Percentiles rank a stretch among this genome's conserved stretches.
phyloP scores from a whole-genome alignment of 257 asterid genomes.

The Lithospermum erythrorhizon region DNA sequence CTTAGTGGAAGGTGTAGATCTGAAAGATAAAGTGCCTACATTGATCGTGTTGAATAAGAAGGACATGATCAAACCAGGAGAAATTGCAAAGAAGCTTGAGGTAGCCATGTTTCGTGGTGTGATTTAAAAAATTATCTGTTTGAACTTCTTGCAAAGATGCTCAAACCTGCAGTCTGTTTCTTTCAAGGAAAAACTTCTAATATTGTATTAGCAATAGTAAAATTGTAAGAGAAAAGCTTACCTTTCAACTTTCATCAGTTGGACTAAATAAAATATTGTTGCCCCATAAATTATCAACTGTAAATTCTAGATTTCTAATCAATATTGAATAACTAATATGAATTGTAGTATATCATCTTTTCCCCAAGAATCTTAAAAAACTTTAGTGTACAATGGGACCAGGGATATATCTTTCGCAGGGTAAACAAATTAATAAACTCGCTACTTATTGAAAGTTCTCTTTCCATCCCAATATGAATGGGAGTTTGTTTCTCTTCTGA shows the following conservation, averaged over 20 bases:
- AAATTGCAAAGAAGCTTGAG: conserved; percentile 92
- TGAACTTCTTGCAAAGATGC: neutral
- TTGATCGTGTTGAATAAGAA: conserved; percentile 85
- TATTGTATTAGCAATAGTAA: neutral
- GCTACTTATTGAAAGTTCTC: neutral
- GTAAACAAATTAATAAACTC: neutral
- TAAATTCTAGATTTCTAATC: neutral
- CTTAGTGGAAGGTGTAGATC: conserved; percentile 61
- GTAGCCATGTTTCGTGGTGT: conserved; percentile 17
- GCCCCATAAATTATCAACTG: neutral
- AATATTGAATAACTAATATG: neutral
- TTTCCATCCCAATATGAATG: too few species aligned
- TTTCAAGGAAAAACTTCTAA: neutral
- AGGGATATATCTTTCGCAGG: too few species aligned
- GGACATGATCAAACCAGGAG: conserved; percentile 95
- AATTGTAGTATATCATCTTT: too few species aligned
- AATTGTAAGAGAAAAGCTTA: too few species aligned
- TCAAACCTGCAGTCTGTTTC: neutral
- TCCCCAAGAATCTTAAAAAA: too few species aligned
- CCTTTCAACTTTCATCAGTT: neutral
- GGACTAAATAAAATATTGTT: too few species aligned
- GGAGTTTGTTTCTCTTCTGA: too few species aligned
- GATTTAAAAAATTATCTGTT: conserved; percentile 1
- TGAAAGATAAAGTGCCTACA: conserved; percentile 51
- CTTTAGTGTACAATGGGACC: too few species aligned